Evolutionary conservation across 495 filamentous ascomycete species (phyloP), one percentile per base, ranked within the genome.

Genomic region (Elasticomyces elasticus): DNA sequence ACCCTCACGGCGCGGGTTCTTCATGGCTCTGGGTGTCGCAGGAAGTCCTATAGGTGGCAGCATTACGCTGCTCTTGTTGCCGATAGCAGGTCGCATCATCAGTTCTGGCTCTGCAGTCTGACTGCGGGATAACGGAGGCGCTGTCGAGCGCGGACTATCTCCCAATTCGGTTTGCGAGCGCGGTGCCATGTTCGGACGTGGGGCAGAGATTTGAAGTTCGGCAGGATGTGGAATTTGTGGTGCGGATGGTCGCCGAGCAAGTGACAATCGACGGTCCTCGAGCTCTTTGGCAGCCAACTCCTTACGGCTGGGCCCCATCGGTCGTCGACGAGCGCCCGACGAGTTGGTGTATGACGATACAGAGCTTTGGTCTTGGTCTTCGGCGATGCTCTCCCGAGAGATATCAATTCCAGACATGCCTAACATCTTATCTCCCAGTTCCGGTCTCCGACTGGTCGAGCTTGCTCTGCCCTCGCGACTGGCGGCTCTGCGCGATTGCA

Each of bases 1-100:
- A 41, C 68, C 68, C 23, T 78, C 74, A 51, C 71, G 71, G 44
- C 83, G 82, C 2, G 81, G 79, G 64, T 89, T 81, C 24, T 84
- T 78, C 87, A 94, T 92, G 1, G 87, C 87, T 69, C 83, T 76
- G 20, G 89, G 87, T 6, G 87, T 94, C 3, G 87, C 85, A 38
- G 89, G 87, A 1, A 94, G 74, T 1, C 89, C 88, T 51, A 89
- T 73, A 7, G 58, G 69, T 10, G 56, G 19, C 55, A 60, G 23
- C 31, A 27, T 41, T 1, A 27, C 23, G 22, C 35, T 24, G 13
- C 13, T 27, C 12, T 12, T 17, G 7, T 5, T 28, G 6, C 22
- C 10, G 19, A 1, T n/a, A n/a, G 33, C 51, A 64, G 15, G 26
- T 58, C 49, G 49, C 23, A 55, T 23, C 62, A 64, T 62, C 12